Evolutionary conservation across 352 stramenopile species (phyloP).

Genomic region (Pythium volutum): DNA sequence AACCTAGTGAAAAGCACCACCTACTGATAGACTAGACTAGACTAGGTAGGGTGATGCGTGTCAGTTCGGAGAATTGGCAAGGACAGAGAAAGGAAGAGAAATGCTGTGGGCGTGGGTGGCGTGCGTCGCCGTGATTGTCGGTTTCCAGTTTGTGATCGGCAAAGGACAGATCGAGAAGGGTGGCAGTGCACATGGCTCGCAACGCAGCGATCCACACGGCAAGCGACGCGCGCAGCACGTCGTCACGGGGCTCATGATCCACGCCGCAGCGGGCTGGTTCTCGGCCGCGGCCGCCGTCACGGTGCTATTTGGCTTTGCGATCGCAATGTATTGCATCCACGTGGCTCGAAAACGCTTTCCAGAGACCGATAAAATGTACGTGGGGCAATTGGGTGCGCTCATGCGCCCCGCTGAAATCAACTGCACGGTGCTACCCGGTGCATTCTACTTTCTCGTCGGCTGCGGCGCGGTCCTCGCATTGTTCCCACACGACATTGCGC

Average conservation of each 20-base stretch:
- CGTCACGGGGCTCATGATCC: constrained; percentile 47
- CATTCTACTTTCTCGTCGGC: constrained; percentile 62
- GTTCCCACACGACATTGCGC: constrained; percentile 36
- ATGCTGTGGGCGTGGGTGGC: constrained; percentile 15
- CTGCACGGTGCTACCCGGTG: constrained; percentile 35
- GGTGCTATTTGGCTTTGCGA: constrained; percentile 36
- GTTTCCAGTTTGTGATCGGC: constrained; percentile 28
- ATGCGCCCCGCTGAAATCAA: constrained; percentile 46
- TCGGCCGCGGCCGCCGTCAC: constrained; percentile 9
- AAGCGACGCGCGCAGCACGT: constrained; percentile 52
- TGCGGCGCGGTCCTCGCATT: constrained; percentile 35
- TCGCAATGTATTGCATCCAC: constrained; percentile 38
- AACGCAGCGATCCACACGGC: constrained; percentile 41
- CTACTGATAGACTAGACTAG: constrained; percentile 4
- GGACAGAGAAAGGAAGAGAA: background rate
- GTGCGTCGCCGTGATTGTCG: constrained; percentile 18
- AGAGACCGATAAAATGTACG: constrained; percentile 34
- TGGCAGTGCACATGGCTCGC: background rate
- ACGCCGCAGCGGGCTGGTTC: constrained; percentile 32
- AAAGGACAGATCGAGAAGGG: background rate
- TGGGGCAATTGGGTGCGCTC: constrained; percentile 41
- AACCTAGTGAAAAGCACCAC: too few species aligned
- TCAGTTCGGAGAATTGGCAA: background rate
- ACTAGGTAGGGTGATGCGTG: background rate
- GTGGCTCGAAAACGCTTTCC: constrained; percentile 27